Base-by-base conservation (phyloP, 768 basidiomycete genomes). In the Psilocybe sp. region DNA sequence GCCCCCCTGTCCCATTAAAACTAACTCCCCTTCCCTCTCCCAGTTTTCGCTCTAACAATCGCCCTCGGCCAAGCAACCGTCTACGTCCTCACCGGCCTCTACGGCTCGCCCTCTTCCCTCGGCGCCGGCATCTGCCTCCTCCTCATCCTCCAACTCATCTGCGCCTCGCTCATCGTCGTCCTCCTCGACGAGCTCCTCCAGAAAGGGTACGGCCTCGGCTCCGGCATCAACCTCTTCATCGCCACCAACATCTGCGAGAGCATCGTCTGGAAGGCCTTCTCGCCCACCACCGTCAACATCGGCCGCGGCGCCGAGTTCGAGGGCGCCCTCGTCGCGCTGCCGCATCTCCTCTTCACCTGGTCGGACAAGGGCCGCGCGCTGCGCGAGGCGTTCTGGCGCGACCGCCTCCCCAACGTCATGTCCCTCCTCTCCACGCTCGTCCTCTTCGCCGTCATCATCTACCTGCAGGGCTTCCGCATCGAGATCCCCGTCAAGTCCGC, bases 201-300 rank as follows among this genome's bases (percentile, higher is more conserved):
- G 63, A 98, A 98, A 68, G 97, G 96, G 38, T 98, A 99, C 69
- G 96, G 97, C 65, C 91, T 98, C 55, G 97, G 97, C 50, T 95
- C 92, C 4, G 97, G 97, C 55, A 98, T 99, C 70, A 95, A 94
- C 50, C 87, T 98, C 50, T 98, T 98, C 81, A 97, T 98, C 61
- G 97, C 96, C 4, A 98, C 97, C 75, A 99, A 98, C 79, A 98
- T 99, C 60, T 98, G 96, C 70, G 97, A 99, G 70, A 92, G 89
- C 55, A 98, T 99, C 74, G 85, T 98, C 65, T 99, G 96, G 96
- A 99, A 99, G 65, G 97, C 96, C 1, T 98, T 99, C 74, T 95
- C 92, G 1, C 97, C 97, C 9, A 98, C 93, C 16, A 98, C 97
- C 40, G 72, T 98, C 71, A 98, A 98, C 81, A 98, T 94, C 28